Evolutionary conservation across 257 asterid genomes (phyloP).

Genomic region (Agastache rugosa): DNA sequence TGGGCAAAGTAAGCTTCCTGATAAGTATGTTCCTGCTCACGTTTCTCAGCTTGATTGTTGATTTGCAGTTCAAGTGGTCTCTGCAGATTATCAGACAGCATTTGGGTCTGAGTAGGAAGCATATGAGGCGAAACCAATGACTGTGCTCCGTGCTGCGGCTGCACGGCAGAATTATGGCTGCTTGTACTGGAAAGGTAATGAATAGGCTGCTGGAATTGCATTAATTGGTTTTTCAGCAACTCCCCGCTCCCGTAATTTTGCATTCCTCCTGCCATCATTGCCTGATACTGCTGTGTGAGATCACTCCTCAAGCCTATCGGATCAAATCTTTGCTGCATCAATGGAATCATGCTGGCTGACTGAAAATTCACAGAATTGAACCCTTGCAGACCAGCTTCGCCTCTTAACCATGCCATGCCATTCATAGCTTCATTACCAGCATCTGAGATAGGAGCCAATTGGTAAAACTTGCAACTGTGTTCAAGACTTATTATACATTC

Average conservation of each 20-base stretch:
- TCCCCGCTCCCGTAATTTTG: constrained; percentile 62
- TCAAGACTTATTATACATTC: not conserved
- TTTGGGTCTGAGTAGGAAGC: constrained; percentile 67
- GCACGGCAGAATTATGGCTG: constrained; percentile 49
- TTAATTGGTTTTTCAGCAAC: constrained; percentile 62
- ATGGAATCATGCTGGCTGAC: constrained; percentile 71
- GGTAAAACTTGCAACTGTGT: not conserved
- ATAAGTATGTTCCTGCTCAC: constrained; percentile 54
- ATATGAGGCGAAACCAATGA: constrained; percentile 52
- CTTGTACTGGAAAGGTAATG: constrained; percentile 66
- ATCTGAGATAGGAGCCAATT: constrained; percentile 51
- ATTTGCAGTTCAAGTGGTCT: constrained; percentile 59
- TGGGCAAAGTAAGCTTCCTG: constrained; percentile 61
- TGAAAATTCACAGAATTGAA: constrained; percentile 65
- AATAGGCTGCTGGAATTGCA: constrained; percentile 77
- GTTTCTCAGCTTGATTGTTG: constrained; percentile 52
- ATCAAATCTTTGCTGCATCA: constrained; percentile 84
- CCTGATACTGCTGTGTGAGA: constrained; percentile 79
- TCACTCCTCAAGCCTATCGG: constrained; percentile 63
- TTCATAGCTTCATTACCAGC: constrained; percentile 66
- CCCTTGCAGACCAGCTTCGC: constrained; percentile 74
- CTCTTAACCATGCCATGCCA: constrained; percentile 81
- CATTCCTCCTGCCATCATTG: constrained; percentile 74
- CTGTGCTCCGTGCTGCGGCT: constrained; percentile 61
- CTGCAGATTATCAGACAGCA: constrained; percentile 62